Evolutionary conservation across 2,329 filamentous ascomycete genomes (phyloP), one percentile per base, ranked within the genome.

Genomic region (Diplodia sapinea): DNA sequence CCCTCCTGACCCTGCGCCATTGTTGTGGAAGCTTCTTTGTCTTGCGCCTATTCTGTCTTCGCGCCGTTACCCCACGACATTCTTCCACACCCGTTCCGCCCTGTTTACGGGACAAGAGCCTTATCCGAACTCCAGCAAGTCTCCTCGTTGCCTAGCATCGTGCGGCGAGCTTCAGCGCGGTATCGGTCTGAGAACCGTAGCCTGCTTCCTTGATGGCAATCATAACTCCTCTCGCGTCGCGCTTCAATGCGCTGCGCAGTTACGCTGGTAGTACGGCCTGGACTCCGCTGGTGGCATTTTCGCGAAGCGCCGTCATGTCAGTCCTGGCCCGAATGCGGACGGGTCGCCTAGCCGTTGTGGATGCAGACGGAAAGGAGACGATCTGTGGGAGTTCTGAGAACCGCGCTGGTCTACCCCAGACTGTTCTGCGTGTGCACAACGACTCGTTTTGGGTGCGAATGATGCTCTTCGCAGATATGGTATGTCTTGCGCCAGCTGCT

Each of bases 381-480:
- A 83, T 73, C 71, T 84, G 74, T 74, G 78, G 70, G 20, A 66
- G 40, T n/a, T 6, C 38, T 72, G 76, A 73, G 47, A 79, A 79
- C 66, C 74, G 77, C 7, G 78, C 78, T 66, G 79, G 75, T 17
- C 70, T 74, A 17, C 82, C 82, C 29, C 79, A 81, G 43, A 83
- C 87, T 3, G 84, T 88, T 71, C 78, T 92, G 40, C 81, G 84
- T 13, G 84, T 92, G 9, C 85, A 86, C 74, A 86, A 86, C 72
- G 88, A 91, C 70, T 82, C 87, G 36, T 91, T 92, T 74, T 92
- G 89, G 89, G 84, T 91, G 73, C 84, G 89, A 50, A 77, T 91
- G 63, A 83, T 89, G 55, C 78, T 92, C 33, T 91, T 91, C 73
- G 88, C 87, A 47, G 90, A 92, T 76, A 91, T 92, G 88, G 82